Base-by-base conservation (phyloP, 1,139 yeast species). In the Taphrina pruni region DNA sequence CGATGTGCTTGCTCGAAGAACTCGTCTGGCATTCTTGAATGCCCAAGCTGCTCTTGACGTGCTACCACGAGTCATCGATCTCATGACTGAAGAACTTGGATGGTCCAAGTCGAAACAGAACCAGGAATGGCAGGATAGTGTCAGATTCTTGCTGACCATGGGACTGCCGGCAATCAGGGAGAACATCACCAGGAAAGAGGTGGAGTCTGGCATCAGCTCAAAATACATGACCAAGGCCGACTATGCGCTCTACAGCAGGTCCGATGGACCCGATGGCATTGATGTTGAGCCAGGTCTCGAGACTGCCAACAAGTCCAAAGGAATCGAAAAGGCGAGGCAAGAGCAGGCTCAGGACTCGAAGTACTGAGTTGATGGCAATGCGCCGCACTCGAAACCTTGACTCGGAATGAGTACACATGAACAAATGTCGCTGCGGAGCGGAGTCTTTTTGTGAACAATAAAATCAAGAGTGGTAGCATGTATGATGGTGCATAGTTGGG, bases 1-100 rank as follows among this genome's bases (percentile, higher is more conserved):
- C 71, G 98, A 93, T 79, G 92, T 93, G 83, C 83, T 93, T 73
- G 92, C 96, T 70, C 88, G 98, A 82, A 88, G 98, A 83, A 88
- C 96, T 69, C 87, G 98, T 80, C 86, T 91, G 78, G 97, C 97
- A 1, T 93, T 92, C 82, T 83, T 93, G 77, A 93, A 93, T 80
- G 91, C 96, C 60, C 87, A 87, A 78, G 94, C 90, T 74, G 97
- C 98, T 39, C 81, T 87, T 73, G 83, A 81, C 71, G 90, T 96
- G 12, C 87, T 93, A 69, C 96, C 92, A 72, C 89, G 89, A 72
- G 96, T 93, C 60, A 92, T 90, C 70, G 90, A 89, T 75, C 84
- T 91, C 72, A 89, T 93, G 96, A 90, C 87, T 74, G 81, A 85
- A 69, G 95, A 90, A 78, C 83, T 89, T 72, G 80, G 85, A 61